These are phyloP conservation scores for Scenedesmus sp. DNA, from an alignment of 163 green algal genomes.

Conservation along the genomic window DNA sequence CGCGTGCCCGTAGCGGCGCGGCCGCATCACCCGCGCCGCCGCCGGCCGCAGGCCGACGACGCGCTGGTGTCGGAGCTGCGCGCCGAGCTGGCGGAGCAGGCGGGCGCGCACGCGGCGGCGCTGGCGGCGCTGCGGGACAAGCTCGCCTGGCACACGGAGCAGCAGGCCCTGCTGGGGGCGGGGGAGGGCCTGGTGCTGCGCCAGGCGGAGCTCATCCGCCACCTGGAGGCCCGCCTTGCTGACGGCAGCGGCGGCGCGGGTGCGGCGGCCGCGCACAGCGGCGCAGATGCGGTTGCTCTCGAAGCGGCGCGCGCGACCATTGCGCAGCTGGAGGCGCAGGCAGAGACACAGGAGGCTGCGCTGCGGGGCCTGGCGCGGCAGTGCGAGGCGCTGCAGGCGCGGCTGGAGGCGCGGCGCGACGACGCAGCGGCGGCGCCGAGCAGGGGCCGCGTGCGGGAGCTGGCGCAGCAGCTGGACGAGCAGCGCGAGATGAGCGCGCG, in stretches of 20 bases:
- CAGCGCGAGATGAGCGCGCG: constrained; percentile 46
- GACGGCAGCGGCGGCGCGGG: constrained; percentile 54
- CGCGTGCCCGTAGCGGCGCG: neutral
- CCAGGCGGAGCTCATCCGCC: constrained; percentile 58
- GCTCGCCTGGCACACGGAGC: constrained; percentile 52
- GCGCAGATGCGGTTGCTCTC: constrained; percentile 48
- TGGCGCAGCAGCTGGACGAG: constrained; percentile 59
- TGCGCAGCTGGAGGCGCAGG: constrained; percentile 52
- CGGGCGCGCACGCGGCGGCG: constrained; percentile 36
- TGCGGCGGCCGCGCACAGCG: constrained; percentile 43
- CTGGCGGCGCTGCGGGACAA: constrained; percentile 54
- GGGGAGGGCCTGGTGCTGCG: constrained; percentile 70
- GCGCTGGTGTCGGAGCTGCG: constrained; percentile 57
- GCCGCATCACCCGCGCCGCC: neutral
- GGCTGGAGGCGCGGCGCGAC: constrained; percentile 52
- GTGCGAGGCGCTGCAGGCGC: constrained; percentile 62
- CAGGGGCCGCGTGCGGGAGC: constrained; percentile 53
- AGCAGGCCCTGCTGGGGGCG: neutral
- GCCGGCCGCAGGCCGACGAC: constrained; percentile 57
- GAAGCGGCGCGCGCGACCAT: constrained; percentile 42
- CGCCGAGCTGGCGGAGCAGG: constrained; percentile 59
- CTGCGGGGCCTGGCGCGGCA: constrained; percentile 61
- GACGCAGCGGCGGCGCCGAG: too few relatives aligned
- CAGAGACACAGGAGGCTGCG: constrained; percentile 45
- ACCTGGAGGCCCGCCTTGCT: constrained; percentile 62